Conservation (phyloP, 176 grass and related monocot genomes). For the Eragrostis curvula region DNA sequence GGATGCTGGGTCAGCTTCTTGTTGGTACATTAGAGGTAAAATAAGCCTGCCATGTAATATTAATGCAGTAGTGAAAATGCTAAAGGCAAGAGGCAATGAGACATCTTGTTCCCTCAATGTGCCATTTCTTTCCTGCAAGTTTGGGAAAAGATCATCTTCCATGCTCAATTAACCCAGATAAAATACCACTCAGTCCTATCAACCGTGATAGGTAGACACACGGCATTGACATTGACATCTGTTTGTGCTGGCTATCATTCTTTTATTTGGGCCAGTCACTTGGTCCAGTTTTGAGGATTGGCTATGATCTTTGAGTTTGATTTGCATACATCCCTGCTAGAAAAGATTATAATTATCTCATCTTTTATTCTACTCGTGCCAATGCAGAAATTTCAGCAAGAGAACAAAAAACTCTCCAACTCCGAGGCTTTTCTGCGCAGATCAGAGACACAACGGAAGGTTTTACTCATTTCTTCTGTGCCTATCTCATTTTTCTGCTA, state of each 20-base stretch:
- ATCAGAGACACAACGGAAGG: conserved; percentile 85
- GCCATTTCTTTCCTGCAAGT: not conserved
- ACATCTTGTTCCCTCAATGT: not conserved
- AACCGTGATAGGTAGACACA: not conserved
- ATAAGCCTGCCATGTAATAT: not conserved
- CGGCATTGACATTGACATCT: not conserved
- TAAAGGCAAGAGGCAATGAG: not conserved
- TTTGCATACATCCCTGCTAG: not conserved
- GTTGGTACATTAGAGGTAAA: conserved; percentile 91
- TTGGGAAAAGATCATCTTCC: not conserved
- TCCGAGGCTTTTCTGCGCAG: conserved; percentile 91
- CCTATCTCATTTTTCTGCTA: conserved; percentile 16
- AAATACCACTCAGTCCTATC: not conserved
- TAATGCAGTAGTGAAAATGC: not conserved
- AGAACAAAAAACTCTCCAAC: conserved; percentile 72
- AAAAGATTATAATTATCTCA: conserved; percentile 14
- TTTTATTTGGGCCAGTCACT: not conserved
- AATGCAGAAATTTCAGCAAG: conserved; percentile 98
- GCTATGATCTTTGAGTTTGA: not conserved
- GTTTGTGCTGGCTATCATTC: not conserved
- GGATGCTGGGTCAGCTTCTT: conserved; percentile 98
- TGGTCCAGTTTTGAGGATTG: not conserved
- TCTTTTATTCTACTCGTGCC: conserved; percentile 14
- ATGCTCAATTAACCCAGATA: conserved; percentile 1
- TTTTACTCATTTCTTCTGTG: conserved; percentile 34